Evolutionary conservation across 1,139 yeast genomes (phyloP).

Genomic region (Lizanozyma gosingica): DNA sequence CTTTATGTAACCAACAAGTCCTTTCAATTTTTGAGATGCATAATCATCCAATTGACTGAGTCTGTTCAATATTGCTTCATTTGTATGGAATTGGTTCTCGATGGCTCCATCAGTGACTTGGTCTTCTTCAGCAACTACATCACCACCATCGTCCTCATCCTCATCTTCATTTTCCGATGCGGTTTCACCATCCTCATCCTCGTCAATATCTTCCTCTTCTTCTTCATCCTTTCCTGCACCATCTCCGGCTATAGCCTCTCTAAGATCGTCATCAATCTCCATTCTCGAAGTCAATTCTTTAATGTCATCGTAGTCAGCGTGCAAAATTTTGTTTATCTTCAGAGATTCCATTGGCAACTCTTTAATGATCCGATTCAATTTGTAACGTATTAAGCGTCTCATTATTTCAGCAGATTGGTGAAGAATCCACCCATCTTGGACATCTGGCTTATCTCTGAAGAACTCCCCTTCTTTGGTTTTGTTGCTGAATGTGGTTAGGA

Average conservation of each 20-base stretch:
- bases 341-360: constrained; percentile 32
- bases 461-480: constrained; percentile 28
- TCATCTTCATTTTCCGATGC: constrained; percentile 3
- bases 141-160: background rate
- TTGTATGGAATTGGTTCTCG: background rate
- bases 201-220: constrained; percentile 14
- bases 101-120: background rate
- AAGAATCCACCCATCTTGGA: constrained; percentile 70
- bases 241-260: constrained; percentile 14
- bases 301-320: constrained; percentile 27
- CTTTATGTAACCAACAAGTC: background rate
- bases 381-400: constrained; percentile 64
- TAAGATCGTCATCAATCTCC: constrained; percentile 14
- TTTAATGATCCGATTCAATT: constrained; percentile 46
- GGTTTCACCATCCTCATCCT: constrained; percentile 13
- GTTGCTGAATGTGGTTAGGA: constrained; percentile 38
- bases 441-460: constrained; percentile 34
- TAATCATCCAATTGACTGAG: background rate
- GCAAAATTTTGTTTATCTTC: constrained; percentile 36
- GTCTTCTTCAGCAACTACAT: background rate
- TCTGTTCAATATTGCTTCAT: background rate
- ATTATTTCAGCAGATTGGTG: constrained; percentile 53
- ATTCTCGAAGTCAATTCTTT: constrained; percentile 18
- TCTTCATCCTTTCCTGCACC: constrained; percentile 17
- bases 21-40: background rate